Evolutionary conservation across 345 rosid species (phyloP).

Genomic region (Ailanthus altissimus): DNA sequence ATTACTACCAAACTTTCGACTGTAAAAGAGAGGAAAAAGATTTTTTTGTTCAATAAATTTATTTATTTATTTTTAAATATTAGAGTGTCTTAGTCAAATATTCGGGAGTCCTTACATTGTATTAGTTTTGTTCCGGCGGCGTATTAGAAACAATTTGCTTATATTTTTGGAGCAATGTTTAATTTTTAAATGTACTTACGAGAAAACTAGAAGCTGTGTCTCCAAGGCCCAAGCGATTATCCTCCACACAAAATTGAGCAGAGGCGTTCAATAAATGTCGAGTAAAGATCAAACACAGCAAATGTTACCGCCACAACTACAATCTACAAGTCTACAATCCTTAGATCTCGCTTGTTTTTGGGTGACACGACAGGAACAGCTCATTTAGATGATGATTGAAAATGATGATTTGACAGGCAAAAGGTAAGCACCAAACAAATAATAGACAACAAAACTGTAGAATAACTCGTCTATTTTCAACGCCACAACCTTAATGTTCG

Average conservation of each 20-base stretch:
- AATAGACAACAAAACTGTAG: constrained; percentile 33
- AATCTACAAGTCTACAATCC: too few relatives aligned
- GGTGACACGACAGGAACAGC: constrained; percentile 68
- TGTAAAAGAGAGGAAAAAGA: neutral
- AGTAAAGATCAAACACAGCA: constrained; percentile 20
- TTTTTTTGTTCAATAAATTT: too few relatives aligned
- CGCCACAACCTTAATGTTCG: neutral
- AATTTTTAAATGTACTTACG: too few relatives aligned
- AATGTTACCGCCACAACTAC: neutral
- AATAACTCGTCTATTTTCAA: neutral
- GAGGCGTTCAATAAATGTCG: constrained; percentile 8
- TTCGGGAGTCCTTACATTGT: too few relatives aligned
- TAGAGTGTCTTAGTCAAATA: too few relatives aligned
- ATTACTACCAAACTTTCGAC: neutral
- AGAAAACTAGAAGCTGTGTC: too few relatives aligned
- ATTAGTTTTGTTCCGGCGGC: too few relatives aligned
- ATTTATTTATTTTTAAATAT: too few relatives aligned
- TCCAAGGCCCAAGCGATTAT: too few relatives aligned
- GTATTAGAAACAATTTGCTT: too few relatives aligned
- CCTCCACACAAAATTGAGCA: too few relatives aligned
- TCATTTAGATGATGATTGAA: constrained; percentile 52
- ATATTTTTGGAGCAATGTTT: too few relatives aligned
- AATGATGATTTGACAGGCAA: constrained; percentile 57
- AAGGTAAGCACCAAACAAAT: constrained; percentile 47
- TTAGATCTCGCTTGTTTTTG: constrained; percentile 12